Evolutionary conservation across 2,329 filamentous ascomycete genomes (phyloP), one percentile per base, ranked within the genome.

Genomic region (Aspergillus pseudoglaucus): DNA sequence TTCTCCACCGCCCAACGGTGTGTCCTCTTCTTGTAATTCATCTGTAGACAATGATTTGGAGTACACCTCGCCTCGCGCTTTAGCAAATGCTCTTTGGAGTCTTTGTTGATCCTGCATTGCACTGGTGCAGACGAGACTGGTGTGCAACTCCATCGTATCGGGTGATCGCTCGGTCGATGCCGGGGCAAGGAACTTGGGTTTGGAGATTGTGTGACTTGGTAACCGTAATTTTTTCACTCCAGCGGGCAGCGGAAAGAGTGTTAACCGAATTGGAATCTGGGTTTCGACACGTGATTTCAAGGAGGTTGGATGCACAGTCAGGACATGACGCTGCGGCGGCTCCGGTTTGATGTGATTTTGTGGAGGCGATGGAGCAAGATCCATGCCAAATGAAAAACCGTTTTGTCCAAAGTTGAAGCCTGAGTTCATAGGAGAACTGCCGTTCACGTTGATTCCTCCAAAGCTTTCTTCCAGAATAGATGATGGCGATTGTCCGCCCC

Each of bases 271-370:
- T 7, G 87, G 88, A 57, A 97, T 96, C 64, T 97, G 93, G 0
- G 93, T 97, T 72, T 98, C 93, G 15, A 97, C 93, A 18, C 93
- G 84, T 14, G 90, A 95, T 69, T 96, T 97, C 48, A 81, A 65
- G 4, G 85, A 85, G 3, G 82, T 87, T 4, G 83, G 81, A 53
- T 84, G 77, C 39, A 88, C 80, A 10, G 77, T 79, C 35, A 88
- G 66, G 44, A 68, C 58, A 18, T 73, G 72, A 32, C 65, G 66
- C 22, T 68, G 58, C 5, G 65, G 54, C 8, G 54, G 58, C 22
- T 70, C 65, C 42, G 62, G 57, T 23, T 62, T 58, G 23, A 59
- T 44, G 38, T 51, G 58, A n/a, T 47, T 57, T 49, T 59, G 60
- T 8, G 59, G 54, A 4, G 62, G 54, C 1, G 66, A 61, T 14